Percentiles rank a stretch among this genome's conserved stretches.
Evolutionary conservation across 1,284 basidiomycete species (phyloP).

Genomic region (Amylostereum areolatum): DNA sequence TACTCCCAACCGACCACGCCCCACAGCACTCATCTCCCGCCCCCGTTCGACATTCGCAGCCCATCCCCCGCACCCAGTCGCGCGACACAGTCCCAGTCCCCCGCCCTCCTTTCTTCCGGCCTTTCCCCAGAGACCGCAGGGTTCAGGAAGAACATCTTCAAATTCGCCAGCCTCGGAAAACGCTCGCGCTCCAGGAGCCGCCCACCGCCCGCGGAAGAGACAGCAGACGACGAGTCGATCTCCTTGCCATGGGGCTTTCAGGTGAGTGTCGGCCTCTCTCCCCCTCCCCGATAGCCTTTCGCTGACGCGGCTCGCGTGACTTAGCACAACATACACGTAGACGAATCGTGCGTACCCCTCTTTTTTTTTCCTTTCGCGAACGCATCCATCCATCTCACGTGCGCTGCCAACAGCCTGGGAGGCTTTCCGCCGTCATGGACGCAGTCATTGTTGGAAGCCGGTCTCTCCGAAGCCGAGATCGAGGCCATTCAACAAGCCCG

Average conservation of each 20-base stretch:
- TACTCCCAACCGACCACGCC: conserved; percentile 34
- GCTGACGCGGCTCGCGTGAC: not conserved
- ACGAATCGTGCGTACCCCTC: conserved; percentile 51
- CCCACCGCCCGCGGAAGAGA: conserved; percentile 22
- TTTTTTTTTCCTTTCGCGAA: conserved; percentile 4
- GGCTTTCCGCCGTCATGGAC: conserved; percentile 75
- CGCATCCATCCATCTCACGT: not conserved
- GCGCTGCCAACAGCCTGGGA: conserved; percentile 36
- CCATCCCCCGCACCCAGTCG: conserved; percentile 27
- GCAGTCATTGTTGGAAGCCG: conserved; percentile 48
- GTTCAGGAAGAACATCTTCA: conserved; percentile 42
- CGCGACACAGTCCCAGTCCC: conserved; percentile 18
- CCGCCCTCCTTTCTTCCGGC: conserved; percentile 14
- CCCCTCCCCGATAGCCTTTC: conserved; percentile 6
- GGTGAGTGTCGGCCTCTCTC: conserved; percentile 34
- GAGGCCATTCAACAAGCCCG: conserved; percentile 46
- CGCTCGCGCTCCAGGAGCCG: conserved; percentile 28
- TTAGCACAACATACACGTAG: conserved; percentile 75
- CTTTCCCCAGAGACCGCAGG: conserved; percentile 27
- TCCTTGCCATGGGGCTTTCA: conserved; percentile 72
- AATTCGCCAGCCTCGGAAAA: conserved; percentile 33
- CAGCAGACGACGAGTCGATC: conserved; percentile 52
- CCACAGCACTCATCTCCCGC: conserved; percentile 26
- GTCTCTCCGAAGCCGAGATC: conserved; percentile 65
- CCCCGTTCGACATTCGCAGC: conserved; percentile 25